phyloP scores from a whole-genome alignment of 2,329 filamentous ascomycete genomes.

The Fusarium avenaceum region DNA sequence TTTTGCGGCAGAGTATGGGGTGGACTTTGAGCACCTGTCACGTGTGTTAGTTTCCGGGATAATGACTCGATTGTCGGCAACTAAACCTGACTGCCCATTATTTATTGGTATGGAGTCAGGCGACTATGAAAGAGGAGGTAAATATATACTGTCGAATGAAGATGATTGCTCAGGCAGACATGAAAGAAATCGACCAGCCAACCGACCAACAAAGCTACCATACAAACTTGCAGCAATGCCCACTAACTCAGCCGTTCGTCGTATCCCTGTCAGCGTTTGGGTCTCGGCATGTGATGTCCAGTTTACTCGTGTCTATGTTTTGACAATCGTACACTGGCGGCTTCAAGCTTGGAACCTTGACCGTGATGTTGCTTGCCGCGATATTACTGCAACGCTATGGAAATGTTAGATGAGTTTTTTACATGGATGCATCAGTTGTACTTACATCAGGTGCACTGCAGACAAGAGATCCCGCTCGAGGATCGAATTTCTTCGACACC shows the following conservation, averaged over 20 bases:
- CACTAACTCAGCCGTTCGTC: conserved; percentile 1
- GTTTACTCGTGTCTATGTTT: conserved; percentile 32
- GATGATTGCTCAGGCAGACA: too few species aligned
- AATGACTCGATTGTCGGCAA: too few species aligned
- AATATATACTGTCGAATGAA: too few species aligned
- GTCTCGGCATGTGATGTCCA: conserved; percentile 42
- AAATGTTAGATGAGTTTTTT: neutral
- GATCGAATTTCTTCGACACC: conserved; percentile 49
- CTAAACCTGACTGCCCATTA: too few species aligned
- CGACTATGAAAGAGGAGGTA: too few species aligned
- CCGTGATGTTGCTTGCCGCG: conserved; percentile 38
- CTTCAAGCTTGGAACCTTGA: conserved; percentile 44
- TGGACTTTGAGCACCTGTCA: too few species aligned
- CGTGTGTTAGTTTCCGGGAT: too few species aligned
- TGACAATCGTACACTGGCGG: conserved; percentile 43
- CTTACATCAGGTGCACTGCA: conserved; percentile 51
- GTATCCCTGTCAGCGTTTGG: conserved; percentile 30
- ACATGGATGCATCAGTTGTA: rapidly evolving
- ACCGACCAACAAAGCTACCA: too few species aligned
- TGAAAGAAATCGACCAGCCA: too few species aligned
- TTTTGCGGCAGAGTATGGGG: too few species aligned
- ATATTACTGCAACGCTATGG: conserved; percentile 46
- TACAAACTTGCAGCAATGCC: too few species aligned
- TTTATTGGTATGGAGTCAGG: too few species aligned
- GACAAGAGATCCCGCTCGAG: conserved; percentile 48